Conservation (phyloP, 2,329 filamentous ascomycete species). For the Fusarium sublunatum region DNA sequence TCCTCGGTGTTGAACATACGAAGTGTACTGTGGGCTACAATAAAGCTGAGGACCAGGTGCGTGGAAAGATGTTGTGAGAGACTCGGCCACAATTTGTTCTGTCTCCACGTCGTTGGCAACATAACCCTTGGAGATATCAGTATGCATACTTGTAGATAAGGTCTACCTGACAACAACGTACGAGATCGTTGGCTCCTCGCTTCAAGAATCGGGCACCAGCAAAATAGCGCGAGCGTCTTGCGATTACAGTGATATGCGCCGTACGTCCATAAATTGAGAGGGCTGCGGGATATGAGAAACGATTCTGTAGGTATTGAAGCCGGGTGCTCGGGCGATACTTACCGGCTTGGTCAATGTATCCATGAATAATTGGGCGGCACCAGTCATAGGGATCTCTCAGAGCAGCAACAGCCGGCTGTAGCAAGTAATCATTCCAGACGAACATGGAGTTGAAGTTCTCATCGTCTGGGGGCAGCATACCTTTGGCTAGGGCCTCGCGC, state of each 20-base stretch:
- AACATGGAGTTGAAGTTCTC: constrained; percentile 93
- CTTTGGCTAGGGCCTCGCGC: constrained; percentile 75
- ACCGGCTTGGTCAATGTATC: constrained; percentile 90
- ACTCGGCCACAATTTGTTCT: constrained; percentile 96
- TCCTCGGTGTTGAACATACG: constrained; percentile 94
- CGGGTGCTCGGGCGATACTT: constrained; percentile 22
- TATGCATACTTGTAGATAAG: not conserved
- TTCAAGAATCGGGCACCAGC: constrained; percentile 95
- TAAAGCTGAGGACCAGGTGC: constrained; percentile 86
- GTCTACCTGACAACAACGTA: constrained; percentile 43
- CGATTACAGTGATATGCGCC: constrained; percentile 93
- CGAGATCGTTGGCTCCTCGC: constrained; percentile 88
- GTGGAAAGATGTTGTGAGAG: constrained; percentile 94
- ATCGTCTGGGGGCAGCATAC: constrained; percentile 66
- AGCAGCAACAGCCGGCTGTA: constrained; percentile 76
- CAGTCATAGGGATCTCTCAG: constrained; percentile 90
- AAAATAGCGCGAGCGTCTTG: constrained; percentile 90
- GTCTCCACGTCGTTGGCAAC: constrained; percentile 99
- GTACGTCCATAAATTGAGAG: constrained; percentile 87
- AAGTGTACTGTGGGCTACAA: constrained; percentile 91
- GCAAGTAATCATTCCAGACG: constrained; percentile 93
- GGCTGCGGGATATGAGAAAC: constrained; percentile 53
- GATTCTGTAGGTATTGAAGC: not conserved
- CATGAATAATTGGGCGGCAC: constrained; percentile 95
- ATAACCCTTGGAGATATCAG: constrained; percentile 69